A percentile compares a stretch with the other conserved stretches of the same genome.
phyloP scores from a whole-genome alignment of 352 stramenopile species.

The Pythium dissotocum region DNA sequence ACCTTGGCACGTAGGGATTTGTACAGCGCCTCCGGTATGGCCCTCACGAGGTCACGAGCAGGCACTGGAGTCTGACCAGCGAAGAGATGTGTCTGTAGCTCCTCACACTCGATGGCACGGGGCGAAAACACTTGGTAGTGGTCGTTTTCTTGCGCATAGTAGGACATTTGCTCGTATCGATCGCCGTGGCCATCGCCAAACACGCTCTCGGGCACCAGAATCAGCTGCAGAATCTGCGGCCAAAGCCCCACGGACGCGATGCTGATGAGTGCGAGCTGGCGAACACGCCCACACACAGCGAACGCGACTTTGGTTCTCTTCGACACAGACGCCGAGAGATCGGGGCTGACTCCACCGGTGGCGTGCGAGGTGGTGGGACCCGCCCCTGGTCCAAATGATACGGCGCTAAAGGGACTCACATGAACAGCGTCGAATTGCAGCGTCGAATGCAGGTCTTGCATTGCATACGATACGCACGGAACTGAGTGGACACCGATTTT shows the following conservation, averaged over 20 bases:
- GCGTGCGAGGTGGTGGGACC: background rate
- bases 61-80: background rate
- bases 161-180: slow-evolving; percentile 37
- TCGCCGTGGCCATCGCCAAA: slow-evolving; percentile 49
- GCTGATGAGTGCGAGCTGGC: slow-evolving; percentile 25
- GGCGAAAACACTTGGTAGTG: slow-evolving; percentile 40
- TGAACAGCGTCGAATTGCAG: background rate
- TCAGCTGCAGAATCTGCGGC: slow-evolving; percentile 35
- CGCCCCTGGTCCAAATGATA: background rate
- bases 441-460: background rate
- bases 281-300: background rate
- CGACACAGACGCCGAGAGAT: background rate
- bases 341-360: background rate
- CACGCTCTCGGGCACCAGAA: slow-evolving; percentile 33
- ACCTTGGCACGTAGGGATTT: slow-evolving; percentile 26
- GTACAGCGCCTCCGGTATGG: slow-evolving; percentile 26
- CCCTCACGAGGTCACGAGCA: slow-evolving; percentile 27
- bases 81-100: slow-evolving; percentile 30
- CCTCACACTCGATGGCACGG: slow-evolving; percentile 26
- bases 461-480: background rate
- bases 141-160: slow-evolving; percentile 35
- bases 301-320: background rate
- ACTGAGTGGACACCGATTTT: background rate
- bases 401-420: background rate
- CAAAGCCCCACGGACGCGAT: slow-evolving; percentile 42